These are phyloP conservation scores for Talinum fruticosum DNA, from an alignment of 148 eudicot species.

Conservation along the genomic window DNA sequence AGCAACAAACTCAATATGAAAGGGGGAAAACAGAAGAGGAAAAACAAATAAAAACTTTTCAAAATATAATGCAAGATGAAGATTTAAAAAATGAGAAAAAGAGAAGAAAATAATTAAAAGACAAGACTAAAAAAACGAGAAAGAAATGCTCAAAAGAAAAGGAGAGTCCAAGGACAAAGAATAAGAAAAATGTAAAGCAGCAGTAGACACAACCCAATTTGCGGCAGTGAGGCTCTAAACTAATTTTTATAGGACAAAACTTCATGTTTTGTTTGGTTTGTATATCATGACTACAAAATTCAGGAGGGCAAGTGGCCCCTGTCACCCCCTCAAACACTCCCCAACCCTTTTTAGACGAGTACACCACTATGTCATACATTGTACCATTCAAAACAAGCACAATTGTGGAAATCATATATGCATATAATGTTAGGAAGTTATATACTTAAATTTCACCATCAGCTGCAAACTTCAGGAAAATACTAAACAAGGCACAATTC, in stretches of 20 bases:
- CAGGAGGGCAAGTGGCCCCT: too few species aligned
- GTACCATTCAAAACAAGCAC: neutral
- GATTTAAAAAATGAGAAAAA: neutral
- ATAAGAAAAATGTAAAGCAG: neutral
- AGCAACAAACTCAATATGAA: too few species aligned
- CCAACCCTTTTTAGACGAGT: too few species aligned
- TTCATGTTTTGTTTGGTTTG: neutral
- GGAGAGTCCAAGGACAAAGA: neutral
- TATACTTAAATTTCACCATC: neutral
- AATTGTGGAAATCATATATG: neutral
- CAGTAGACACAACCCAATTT: neutral
- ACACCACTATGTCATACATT: too few species aligned
- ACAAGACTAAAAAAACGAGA: neutral
- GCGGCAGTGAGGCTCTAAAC: neutral
- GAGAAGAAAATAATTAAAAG: neutral
- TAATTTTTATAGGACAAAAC: neutral
- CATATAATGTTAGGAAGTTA: neutral
- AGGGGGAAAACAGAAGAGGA: too few species aligned
- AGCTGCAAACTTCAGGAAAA: neutral
- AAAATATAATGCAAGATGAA: neutral
- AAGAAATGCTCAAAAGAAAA: neutral
- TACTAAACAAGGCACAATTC: neutral
- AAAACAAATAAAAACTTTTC: too few species aligned
- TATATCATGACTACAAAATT: too few species aligned
- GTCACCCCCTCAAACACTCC: too few species aligned